Conservation (phyloP, 371 early-diverging fungal genomes). For the Rhizopus stolonifer region DNA sequence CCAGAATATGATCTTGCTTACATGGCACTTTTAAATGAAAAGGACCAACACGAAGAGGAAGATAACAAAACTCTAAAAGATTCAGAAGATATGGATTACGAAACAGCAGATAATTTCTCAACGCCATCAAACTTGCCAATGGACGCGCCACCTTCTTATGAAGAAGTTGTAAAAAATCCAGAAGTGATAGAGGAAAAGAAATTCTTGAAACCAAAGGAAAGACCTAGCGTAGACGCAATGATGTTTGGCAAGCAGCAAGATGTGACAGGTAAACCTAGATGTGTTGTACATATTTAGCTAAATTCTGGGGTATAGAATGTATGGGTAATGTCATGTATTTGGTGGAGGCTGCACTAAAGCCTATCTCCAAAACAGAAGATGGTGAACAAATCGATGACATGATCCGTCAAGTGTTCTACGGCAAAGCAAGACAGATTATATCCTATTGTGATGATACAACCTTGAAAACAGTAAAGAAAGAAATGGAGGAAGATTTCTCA, state of each 20-base stretch:
- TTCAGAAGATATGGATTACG: slow-evolving; percentile 2
- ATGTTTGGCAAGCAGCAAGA: slow-evolving; percentile 71
- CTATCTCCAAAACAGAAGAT: slow-evolving; percentile 30
- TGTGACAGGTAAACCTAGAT: slow-evolving; percentile 44
- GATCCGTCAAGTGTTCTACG: slow-evolving; percentile 60
- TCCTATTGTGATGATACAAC: slow-evolving; percentile 49
- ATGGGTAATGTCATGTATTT: slow-evolving; percentile 72
- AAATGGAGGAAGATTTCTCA: slow-evolving; percentile 63
- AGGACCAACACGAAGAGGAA: slow-evolving; percentile 8
- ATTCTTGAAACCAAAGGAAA: slow-evolving; percentile 8
- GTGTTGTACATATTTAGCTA: neutral
- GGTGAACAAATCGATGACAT: slow-evolving; percentile 43
- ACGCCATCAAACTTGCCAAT: neutral
- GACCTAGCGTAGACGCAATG: slow-evolving; percentile 41
- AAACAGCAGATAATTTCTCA: neutral
- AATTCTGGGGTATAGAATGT: slow-evolving; percentile 47
- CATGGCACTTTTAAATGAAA: slow-evolving; percentile 52
- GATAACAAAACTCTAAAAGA: neutral
- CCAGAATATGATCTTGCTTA: slow-evolving; percentile 53
- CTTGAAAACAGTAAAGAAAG: slow-evolving; percentile 29
- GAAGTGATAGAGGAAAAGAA: neutral
- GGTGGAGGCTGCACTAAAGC: slow-evolving; percentile 56
- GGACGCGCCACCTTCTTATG: slow-evolving; percentile 18
- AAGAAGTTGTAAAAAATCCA: slow-evolving; percentile 6
- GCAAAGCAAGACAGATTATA: slow-evolving; percentile 61